Percentiles rank a stretch among this genome's conserved stretches.
Conservation (phyloP, 73 alveolate genomes). For the Paramecium tetraurelia region DNA sequence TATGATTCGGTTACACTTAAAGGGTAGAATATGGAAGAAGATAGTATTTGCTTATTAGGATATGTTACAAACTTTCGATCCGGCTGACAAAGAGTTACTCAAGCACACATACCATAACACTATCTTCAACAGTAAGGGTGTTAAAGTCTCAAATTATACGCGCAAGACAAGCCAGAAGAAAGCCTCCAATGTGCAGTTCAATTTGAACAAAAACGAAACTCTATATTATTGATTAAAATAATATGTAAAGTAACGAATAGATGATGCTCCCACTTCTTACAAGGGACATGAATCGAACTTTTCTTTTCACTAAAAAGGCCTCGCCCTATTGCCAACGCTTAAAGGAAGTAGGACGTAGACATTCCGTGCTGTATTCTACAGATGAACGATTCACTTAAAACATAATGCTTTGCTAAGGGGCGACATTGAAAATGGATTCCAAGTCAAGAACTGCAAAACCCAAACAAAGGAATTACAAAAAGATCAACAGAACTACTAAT, state of each 20-base stretch:
- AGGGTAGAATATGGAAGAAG: slow-evolving; percentile 36
- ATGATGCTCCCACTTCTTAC: not conserved
- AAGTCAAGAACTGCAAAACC: not conserved
- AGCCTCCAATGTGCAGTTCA: not conserved
- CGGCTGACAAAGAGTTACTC: not conserved
- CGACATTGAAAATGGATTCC: not conserved
- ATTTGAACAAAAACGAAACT: slow-evolving; percentile 9
- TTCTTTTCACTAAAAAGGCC: not conserved
- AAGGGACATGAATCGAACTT: slow-evolving; percentile 29
- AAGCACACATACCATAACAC: slow-evolving; percentile 25
- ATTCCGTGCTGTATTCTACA: not conserved
- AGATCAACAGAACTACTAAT: not conserved
- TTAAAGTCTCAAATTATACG: not conserved
- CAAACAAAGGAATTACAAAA: not conserved
- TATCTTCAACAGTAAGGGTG: not conserved
- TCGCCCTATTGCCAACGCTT: slow-evolving; percentile 14
- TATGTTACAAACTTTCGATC: not conserved
- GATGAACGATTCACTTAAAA: not conserved
- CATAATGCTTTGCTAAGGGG: not conserved
- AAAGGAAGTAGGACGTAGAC: slow-evolving; percentile 4
- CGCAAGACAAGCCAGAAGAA: not conserved
- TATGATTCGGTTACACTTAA: not conserved
- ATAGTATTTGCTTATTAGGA: slow-evolving; percentile 9
- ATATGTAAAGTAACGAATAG: not conserved
- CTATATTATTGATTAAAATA: not conserved